These are phyloP conservation scores for Trebouxia gelatinosa DNA, from an alignment of 163 green algal genomes.

Conservation along the genomic window DNA sequence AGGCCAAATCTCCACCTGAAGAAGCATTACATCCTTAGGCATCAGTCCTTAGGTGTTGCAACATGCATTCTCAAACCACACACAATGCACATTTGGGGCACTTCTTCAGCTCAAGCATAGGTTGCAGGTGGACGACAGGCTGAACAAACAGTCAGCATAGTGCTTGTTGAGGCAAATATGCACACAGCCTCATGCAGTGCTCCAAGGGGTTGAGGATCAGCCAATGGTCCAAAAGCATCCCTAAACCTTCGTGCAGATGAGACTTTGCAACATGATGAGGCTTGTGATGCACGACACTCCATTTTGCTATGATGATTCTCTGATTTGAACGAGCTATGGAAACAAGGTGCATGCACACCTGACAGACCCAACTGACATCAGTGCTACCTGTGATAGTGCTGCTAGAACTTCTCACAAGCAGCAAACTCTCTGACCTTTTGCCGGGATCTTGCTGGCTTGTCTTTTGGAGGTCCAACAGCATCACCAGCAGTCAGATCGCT, in stretches of 20 bases:
- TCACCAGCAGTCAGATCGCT: background rate
- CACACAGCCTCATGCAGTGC: no score
- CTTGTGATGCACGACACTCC: no score
- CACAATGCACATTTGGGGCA: background rate
- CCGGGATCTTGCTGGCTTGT: background rate
- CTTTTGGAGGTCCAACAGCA: background rate
- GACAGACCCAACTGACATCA: background rate
- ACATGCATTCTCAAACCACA: background rate
- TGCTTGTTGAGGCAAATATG: no score
- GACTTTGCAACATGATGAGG: no score
- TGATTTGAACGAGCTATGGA: background rate
- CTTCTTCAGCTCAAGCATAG: background rate
- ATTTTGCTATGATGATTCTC: background rate
- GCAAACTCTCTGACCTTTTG: no score
- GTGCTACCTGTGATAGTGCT: background rate
- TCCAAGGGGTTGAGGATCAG: no score
- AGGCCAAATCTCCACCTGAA: conserved; percentile 2
- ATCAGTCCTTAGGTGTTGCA: background rate
- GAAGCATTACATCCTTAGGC: background rate
- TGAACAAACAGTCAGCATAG: background rate
- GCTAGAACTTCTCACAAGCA: no score
- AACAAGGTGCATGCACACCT: background rate
- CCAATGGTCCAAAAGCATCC: no score
- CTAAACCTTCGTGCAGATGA: no score
- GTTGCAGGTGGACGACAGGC: background rate